Base-by-base conservation (phyloP, 306 rosid species). In the Vigna unguiculata region DNA sequence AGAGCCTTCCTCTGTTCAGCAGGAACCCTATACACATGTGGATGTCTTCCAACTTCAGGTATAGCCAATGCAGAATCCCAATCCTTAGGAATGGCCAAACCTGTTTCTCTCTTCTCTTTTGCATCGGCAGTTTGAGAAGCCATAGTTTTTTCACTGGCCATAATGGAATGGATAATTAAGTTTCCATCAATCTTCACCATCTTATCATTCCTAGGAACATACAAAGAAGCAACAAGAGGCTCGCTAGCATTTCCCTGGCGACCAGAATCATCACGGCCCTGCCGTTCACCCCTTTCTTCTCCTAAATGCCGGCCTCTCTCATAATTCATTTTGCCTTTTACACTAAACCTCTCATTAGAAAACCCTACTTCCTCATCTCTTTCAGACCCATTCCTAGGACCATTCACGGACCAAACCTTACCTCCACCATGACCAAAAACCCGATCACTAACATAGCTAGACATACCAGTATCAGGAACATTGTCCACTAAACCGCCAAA, bases 171-270 rank as follows among this genome's bases (percentile, higher is more conserved):
- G 78, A 96, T 96, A 79, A 96, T 92, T 87, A 96, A 86, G 84
- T 92, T 96, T 19, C 99, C 99, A 57, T 96, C 98, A 69, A 96
- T 92, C 88, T 96, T 92, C 72, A 96, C 97, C 77, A 96, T 80
- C 80, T 91, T 96, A 74, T 93, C 94, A 78, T 96, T 96, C 83
- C 98, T 88, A 25, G 99, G 99, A 78, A 96, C 99, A 79, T 91
- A 96, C 81, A 96, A 79, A 78, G 99, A 92, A 63, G 99, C 99
- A 32, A 87, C 78, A 52, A 96, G 98, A 82, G 96, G 93, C 83
- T 85, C 94, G n/a, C 98, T 89, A 45, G 78, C 82, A 83, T 96
- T 96, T 49, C 82, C 85, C 58, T 62, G 63, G 62, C 78, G 81
- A 79, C 51, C 72, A 51, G 32, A 77, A 75, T 83, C 86, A 60